Evolutionary conservation across 2,329 filamentous ascomycete species (phyloP), one percentile per base, ranked within the genome.

Genomic region (Botrytis aclada): DNA sequence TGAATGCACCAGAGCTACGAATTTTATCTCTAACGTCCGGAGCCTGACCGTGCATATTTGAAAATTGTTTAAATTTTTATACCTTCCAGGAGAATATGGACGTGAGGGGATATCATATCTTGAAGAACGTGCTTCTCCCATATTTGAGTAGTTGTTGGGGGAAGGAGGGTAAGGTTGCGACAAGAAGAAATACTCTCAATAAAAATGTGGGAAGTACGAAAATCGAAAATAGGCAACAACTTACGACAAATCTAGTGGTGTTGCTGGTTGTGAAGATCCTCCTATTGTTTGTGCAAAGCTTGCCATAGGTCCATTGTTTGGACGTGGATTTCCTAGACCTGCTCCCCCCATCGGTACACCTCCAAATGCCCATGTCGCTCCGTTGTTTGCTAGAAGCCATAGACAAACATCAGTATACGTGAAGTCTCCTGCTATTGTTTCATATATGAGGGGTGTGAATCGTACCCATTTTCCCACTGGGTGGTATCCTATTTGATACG

Each of bases 281-380:
- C 74, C 86, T 78, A 91, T 83, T 79, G 88, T 91, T 80, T 91
- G 89, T 66, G 89, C 89, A 82, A 91, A 91, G 81, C 89, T 91
- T 83, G 81, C 87, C 89, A 77, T 88, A 84, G 75, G 86, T 85
- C 78, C 88, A 82, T 83, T 89, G 86, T 79, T 87, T 84, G 71
- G 84, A 81, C 75, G 85, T 67, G 85, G 83, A 76, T 85, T 88
- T 78, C 85, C 87, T 73, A 89, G 83, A 61, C 84, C 84, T 78
- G 85, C 85, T 77, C 83, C 83, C 73, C 88, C 86, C 86, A 91
- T 90, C 39, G 89, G 88, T 78, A 89, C 84, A 73, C 86, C 86
- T 74, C 88, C 87, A 82, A 91, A 91, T 20, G 87, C 87, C 89
- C 89, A 91, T 75, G 87, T 87, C 74, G 78, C 74, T 63, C 78